Conservation (phyloP, 768 basidiomycete species). For the Mycena rosella region DNA sequence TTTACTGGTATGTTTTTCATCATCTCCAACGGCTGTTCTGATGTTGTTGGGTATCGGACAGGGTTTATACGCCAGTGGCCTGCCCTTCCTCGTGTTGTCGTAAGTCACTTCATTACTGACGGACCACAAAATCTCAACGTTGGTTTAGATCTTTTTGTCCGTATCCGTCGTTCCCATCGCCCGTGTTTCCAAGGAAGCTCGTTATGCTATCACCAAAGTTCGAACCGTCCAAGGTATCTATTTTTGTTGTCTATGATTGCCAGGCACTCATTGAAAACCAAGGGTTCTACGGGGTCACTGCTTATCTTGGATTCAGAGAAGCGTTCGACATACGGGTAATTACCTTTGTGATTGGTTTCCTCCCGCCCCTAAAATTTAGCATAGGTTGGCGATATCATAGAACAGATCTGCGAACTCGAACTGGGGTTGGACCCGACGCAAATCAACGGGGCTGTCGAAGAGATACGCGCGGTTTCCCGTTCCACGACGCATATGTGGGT, state of each 20-base stretch:
- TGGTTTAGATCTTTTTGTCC: slow-evolving; percentile 65
- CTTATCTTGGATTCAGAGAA: slow-evolving; percentile 75
- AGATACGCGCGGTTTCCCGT: slow-evolving; percentile 56
- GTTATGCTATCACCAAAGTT: slow-evolving; percentile 70
- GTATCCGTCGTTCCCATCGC: slow-evolving; percentile 66
- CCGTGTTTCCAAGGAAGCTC: slow-evolving; percentile 61
- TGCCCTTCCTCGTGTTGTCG: slow-evolving; percentile 74
- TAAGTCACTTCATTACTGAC: slow-evolving; percentile 47
- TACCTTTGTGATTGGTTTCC: background rate
- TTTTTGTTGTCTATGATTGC: background rate
- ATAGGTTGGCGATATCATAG: slow-evolving; percentile 60
- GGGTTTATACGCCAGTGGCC: slow-evolving; percentile 78
- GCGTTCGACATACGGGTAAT: slow-evolving; percentile 61
- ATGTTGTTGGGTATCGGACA: slow-evolving; percentile 21
- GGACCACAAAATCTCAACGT: background rate
- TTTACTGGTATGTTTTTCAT: slow-evolving; percentile 58
- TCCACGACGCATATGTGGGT: slow-evolving; percentile 71
- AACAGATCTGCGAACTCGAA: slow-evolving; percentile 65
- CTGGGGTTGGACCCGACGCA: slow-evolving; percentile 50
- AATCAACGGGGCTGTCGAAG: slow-evolving; percentile 48
- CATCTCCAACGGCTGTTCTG: background rate
- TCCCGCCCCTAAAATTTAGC: background rate
- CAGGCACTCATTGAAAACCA: background rate
- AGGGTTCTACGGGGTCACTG: slow-evolving; percentile 74
- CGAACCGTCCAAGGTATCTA: slow-evolving; percentile 62